phyloP scores from a whole-genome alignment of 2,329 filamentous ascomycete genomes.

The Hortaea sp. region DNA sequence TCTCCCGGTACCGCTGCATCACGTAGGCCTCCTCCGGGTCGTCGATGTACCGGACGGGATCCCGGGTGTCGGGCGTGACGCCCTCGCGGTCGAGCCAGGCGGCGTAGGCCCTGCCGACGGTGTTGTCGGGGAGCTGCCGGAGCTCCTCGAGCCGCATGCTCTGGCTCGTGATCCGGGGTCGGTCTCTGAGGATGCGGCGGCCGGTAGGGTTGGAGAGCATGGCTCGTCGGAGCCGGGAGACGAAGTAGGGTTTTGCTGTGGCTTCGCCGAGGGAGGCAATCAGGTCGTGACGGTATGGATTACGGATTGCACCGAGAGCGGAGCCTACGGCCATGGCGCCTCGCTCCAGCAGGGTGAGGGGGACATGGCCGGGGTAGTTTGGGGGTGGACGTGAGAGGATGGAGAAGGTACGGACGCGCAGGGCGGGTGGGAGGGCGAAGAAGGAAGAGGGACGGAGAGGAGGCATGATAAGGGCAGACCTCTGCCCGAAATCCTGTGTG shows the following conservation, averaged over 20 bases:
- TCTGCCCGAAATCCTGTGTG: too few relatives aligned
- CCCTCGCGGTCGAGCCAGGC: constrained; percentile 90
- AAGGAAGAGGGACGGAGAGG: not conserved
- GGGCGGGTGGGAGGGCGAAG: constrained; percentile 15
- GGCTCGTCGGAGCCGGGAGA: constrained; percentile 77
- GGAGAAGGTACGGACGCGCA: constrained; percentile 53
- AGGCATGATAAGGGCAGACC: not conserved
- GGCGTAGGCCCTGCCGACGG: constrained; percentile 73
- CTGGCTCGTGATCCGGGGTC: constrained; percentile 74
- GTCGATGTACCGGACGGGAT: constrained; percentile 78
- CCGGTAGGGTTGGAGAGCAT: constrained; percentile 82
- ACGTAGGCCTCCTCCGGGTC: constrained; percentile 95
- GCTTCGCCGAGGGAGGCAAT: constrained; percentile 92
- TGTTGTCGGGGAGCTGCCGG: constrained; percentile 59
- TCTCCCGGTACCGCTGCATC: constrained; percentile 95
- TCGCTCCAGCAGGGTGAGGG: constrained; percentile 69
- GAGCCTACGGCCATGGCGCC: constrained; percentile 57
- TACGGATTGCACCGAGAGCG: constrained; percentile 50
- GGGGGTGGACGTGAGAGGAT: constrained; percentile 74
- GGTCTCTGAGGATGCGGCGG: constrained; percentile 79
- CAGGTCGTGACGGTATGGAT: constrained; percentile 80
- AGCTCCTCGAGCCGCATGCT: constrained; percentile 59
- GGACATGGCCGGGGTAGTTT: constrained; percentile 87
- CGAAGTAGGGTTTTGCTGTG: constrained; percentile 90
- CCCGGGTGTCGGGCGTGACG: constrained; percentile 82